Evolutionary conservation across 148 eudicot genomes (phyloP).

Genomic region (Silene latifolia): DNA sequence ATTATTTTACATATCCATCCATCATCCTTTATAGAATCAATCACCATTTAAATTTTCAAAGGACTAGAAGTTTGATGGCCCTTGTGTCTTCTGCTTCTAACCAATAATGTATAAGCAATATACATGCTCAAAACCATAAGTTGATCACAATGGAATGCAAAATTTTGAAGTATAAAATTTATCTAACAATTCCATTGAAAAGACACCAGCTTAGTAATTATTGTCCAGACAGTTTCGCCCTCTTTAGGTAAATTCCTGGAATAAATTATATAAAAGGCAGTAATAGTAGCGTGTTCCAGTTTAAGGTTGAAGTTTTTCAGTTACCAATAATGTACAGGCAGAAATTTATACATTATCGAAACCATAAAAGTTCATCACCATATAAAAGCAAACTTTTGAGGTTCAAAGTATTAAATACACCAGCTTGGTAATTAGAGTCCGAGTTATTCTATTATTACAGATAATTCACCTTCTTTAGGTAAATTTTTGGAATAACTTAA

Average conservation of each 20-base stretch:
- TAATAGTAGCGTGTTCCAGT: neutral
- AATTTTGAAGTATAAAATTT: neutral
- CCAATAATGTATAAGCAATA: neutral
- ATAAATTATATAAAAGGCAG: neutral
- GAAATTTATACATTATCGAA: neutral
- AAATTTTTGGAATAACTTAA: too few relatives aligned
- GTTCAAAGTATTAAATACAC: neutral
- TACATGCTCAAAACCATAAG: neutral
- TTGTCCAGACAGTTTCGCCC: neutral
- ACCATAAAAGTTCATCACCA: constrained; percentile 37
- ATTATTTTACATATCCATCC: neutral
- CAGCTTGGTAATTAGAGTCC: neutral
- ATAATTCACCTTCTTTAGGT: neutral
- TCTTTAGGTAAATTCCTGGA: neutral
- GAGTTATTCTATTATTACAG: too few relatives aligned
- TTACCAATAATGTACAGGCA: neutral
- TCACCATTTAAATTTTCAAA: neutral
- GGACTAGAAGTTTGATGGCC: neutral
- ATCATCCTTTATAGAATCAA: neutral
- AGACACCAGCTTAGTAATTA: neutral
- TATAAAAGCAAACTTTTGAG: constrained; percentile 25
- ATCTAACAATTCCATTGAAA: neutral
- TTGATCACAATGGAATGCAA: neutral
- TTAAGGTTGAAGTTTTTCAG: neutral
- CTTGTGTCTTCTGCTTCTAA: neutral